Conservation (phyloP, 768 basidiomycete species). For the Mycena polygramma region DNA sequence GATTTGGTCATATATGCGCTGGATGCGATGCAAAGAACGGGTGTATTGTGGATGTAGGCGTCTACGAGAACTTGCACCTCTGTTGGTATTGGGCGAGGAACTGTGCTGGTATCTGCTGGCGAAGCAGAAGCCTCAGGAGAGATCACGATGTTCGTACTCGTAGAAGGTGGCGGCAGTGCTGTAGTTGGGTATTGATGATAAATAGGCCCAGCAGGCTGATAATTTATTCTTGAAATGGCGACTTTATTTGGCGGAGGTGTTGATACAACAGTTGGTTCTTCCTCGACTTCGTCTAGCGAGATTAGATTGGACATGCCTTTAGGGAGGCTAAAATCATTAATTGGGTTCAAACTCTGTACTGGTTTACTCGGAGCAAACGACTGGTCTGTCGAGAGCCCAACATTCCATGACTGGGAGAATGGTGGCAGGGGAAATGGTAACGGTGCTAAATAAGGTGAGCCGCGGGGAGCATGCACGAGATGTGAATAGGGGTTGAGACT, state of each 20-base stretch:
- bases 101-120: background rate
- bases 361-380: background rate
- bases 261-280: background rate
- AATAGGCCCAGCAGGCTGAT: background rate
- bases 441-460: background rate
- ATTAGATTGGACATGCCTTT: background rate
- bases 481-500: background rate
- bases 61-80: slow-evolving; percentile 60
- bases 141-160: background rate
- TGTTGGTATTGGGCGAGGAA: slow-evolving; percentile 50
- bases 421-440: too few relatives aligned
- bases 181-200: background rate
- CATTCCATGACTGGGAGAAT: background rate
- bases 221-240: background rate
- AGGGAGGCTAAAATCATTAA: background rate
- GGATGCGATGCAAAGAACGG: slow-evolving; percentile 58
- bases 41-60: slow-evolving; percentile 52
- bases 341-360: background rate
- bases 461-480: background rate
- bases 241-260: background rate
- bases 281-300: slow-evolving; percentile 5
- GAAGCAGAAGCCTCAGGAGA: too few relatives aligned
- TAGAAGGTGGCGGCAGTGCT: background rate
- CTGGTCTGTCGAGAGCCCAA: background rate
- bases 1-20: slow-evolving; percentile 41